These are phyloP conservation scores for Simmondsia chinensis DNA, from an alignment of 148 eudicot genomes.

Conservation along the genomic window DNA sequence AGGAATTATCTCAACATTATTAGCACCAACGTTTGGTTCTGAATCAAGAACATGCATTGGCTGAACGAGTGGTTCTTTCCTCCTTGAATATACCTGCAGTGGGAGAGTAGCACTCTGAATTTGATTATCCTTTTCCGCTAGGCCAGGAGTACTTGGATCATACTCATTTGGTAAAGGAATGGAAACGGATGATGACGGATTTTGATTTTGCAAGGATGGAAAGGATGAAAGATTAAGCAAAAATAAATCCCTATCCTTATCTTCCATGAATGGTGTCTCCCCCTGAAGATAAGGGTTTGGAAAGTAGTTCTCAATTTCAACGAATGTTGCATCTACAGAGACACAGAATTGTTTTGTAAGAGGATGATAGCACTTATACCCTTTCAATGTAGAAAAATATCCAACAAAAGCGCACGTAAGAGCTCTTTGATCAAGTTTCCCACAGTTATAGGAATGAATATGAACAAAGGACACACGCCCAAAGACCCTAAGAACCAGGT, in stretches of 20 bases:
- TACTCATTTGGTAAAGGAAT: no score
- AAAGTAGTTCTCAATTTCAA: background rate
- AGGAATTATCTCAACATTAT: background rate
- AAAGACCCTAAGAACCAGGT: background rate
- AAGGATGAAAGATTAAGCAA: constrained; percentile 1
- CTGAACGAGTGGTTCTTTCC: no score
- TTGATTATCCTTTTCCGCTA: no score
- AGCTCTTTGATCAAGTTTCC: background rate
- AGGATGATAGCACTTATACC: background rate
- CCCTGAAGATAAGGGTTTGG: background rate
- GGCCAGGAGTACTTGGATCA: no score
- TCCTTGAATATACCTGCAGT: no score
- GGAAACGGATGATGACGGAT: no score
- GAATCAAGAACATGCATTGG: background rate
- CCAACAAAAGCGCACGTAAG: background rate
- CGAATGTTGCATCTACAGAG: background rate
- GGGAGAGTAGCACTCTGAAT: no score
- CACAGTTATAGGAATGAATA: no score
- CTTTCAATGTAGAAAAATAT: background rate
- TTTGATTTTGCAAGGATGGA: no score
- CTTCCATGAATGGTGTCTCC: background rate
- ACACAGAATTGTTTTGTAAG: background rate
- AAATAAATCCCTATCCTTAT: background rate
- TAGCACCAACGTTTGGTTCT: background rate
- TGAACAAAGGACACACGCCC: no score